Base-by-base conservation (phyloP, 2,329 filamentous ascomycete genomes). In the Colletotrichum plurivorum region DNA sequence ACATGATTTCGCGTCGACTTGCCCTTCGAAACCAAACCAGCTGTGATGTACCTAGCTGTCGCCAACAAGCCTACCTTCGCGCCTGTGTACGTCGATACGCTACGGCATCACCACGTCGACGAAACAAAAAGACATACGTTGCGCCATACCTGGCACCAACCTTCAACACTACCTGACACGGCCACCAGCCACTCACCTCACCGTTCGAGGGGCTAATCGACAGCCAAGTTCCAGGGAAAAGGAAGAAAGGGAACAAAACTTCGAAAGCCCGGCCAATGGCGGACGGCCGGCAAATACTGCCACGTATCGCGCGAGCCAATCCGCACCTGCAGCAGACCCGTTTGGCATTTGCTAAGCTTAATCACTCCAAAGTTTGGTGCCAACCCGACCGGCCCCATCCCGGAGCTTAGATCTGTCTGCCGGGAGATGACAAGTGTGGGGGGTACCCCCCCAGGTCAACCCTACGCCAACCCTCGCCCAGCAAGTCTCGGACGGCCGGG, bases 351-450 rank as follows among this genome's bases (percentile, higher is more conserved):
- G 67, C 67, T 69, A 57, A 69, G 67, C 67, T 69, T 69, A 67
- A 67, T 56, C 39, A 31, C 49, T 55, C 62, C 51, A 61, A 56
- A 43, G 36, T 52, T 69, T 66, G 56, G 31, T 63, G 56, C 67
- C 63, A 69, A 69, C 58, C 67, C 51, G 62, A 52, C 45, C 45
- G 64, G 67, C 52, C 51, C 55, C 63, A 56, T 61, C 51, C 39
- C 67, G 67, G 67, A 69, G 55, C 56, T 67, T 67, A 69, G 67
- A 69, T 69, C 67, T 69, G 67, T 67, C 62, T 67, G 63, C 67
- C 67, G 67, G 56, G 18, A 66, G 63, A 69, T 69, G 67, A 67
- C 56, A 67, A 60, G 55, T 69, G 67, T 69, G 67, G 67, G 67
- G 66, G 67, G 56, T 55, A 18, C 45, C 46, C 51, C 22, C 62